Conservation (phyloP, 371 early-diverging fungal genomes). For the Batkoa obscura region DNA sequence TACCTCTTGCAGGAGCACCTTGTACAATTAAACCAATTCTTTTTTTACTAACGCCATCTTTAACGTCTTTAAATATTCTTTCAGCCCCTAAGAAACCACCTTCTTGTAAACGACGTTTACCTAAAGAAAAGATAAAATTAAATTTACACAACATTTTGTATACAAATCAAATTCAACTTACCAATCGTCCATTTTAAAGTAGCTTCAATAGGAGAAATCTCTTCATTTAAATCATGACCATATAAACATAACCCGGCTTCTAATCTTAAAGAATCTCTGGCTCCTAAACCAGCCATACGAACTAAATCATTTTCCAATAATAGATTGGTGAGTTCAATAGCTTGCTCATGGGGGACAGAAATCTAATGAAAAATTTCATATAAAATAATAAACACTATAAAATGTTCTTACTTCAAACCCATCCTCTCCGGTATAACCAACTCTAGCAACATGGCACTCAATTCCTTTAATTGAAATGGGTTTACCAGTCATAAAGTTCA, state of each 20-base stretch:
- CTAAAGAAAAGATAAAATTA: no score
- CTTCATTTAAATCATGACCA: constrained; percentile 87
- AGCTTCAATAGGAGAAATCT: constrained; percentile 83
- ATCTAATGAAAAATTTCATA: constrained; percentile 24
- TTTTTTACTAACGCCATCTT: constrained; percentile 54
- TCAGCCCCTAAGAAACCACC: constrained; percentile 88
- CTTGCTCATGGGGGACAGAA: constrained; percentile 54
- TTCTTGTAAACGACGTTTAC: constrained; percentile 65
- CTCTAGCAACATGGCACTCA: constrained; percentile 76
- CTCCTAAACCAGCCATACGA: constrained; percentile 86
- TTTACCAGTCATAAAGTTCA: constrained; percentile 78
- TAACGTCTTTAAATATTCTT: constrained; percentile 66
- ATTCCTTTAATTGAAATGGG: constrained; percentile 54
- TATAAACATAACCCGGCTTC: constrained; percentile 96
- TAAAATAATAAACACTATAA: not conserved
- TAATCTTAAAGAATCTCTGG: constrained; percentile 83
- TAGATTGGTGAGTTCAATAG: constrained; percentile 39
- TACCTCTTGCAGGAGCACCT: constrained; percentile 87
- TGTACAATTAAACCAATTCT: constrained; percentile 79
- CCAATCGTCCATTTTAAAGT: constrained; percentile 90
- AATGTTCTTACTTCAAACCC: constrained; percentile 72
- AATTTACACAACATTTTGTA: not conserved
- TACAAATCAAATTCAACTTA: constrained; percentile 9
- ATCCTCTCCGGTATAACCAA: constrained; percentile 97
- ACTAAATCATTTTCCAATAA: constrained; percentile 59